A percentile compares a stretch with the other conserved stretches of the same genome.
Evolutionary conservation across 371 early-diverging fungal species (phyloP).

Genomic region (Apophysomyces variabilis): DNA sequence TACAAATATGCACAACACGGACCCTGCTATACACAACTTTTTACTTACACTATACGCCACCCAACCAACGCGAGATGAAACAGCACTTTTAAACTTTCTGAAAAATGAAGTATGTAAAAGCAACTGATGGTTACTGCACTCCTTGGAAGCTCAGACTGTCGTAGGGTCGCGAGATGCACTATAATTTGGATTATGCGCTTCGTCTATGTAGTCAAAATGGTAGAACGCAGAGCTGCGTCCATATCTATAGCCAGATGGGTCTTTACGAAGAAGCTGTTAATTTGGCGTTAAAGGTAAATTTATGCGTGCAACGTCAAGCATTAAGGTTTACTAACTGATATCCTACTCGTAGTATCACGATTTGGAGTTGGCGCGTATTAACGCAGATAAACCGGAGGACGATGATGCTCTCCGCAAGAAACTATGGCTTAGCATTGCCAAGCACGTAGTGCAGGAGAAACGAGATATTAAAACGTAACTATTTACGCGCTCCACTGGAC

Average conservation of each 20-base stretch:
- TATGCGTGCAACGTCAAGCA: too few species aligned
- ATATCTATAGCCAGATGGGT: conserved; percentile 80
- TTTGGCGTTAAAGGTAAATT: conserved; percentile 70
- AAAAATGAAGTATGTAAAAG: conserved; percentile 59
- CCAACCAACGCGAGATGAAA: conserved; percentile 67
- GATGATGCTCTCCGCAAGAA: conserved; percentile 80
- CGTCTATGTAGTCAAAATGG: conserved; percentile 78
- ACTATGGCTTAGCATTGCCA: conserved; percentile 92
- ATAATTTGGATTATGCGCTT: conserved; percentile 85
- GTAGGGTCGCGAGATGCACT: conserved; percentile 71
- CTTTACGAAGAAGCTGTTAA: conserved; percentile 87
- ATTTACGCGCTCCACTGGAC: background rate
- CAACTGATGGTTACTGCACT: too few species aligned
- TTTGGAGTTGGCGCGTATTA: conserved; percentile 84
- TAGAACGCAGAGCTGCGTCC: conserved; percentile 79
- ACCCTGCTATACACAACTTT: conserved; percentile 90
- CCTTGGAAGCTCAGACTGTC: background rate
- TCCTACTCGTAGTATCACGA: conserved; percentile 69
- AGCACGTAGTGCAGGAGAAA: conserved; percentile 81
- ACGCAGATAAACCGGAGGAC: conserved; percentile 90
- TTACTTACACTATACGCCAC: conserved; percentile 84
- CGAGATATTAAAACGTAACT: conserved; percentile 80
- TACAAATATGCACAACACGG: conserved; percentile 73
- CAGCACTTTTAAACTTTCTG: conserved; percentile 69
- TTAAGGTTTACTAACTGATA: too few species aligned